Evolutionary conservation across 306 rosid genomes (phyloP), one percentile per base, ranked within the genome.

Genomic region (Lathyrus aphaca): DNA sequence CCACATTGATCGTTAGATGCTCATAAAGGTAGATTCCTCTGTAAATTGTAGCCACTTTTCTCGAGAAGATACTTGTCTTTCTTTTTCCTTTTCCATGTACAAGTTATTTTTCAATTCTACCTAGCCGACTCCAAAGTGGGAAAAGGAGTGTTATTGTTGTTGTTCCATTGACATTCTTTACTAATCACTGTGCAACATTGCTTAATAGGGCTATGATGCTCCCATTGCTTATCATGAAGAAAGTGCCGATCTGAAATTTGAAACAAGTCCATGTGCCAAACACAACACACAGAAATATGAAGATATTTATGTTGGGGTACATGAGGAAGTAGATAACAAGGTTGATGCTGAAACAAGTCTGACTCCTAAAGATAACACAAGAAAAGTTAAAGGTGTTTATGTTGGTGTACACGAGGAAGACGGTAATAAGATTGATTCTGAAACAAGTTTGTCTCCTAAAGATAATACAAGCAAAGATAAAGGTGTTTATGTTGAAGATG

Each of bases 221-320:
- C 68, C 78, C 75, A 73, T 45, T 55, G 56, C 72, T 37, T 57
- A 5, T 19, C n/a, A 3, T 68, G 80, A 30, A 54, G 78, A 81
- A 77, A 64, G 61, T 23, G 46, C 45, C 68, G 73, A 66, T 74
- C 49, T 13, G 18, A 74, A 66, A 53, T 35, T 62, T 70, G 77
- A 54, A 23, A 62, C 54, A 63, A 68, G 55, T 59, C 50, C 48
- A 38, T 45, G 49, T 62, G 56, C n/a, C 30, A 76, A 65, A 80
- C 68, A 44, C 58, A 74, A 58, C 5, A 35, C 54, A 27, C 40
- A 4, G 73, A 77, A 43, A 39, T 77, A 81, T 66, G 49, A 73
- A 74, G 97, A 94, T 82, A 76, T 80, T 73, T 93, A 86, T 70
- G 43, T 86, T 57, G 96, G 96, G 70, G 77, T 80, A 14, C 82